Base-by-base conservation (phyloP, 2,329 filamentous ascomycete species). In the Sarocladium kiliense region DNA sequence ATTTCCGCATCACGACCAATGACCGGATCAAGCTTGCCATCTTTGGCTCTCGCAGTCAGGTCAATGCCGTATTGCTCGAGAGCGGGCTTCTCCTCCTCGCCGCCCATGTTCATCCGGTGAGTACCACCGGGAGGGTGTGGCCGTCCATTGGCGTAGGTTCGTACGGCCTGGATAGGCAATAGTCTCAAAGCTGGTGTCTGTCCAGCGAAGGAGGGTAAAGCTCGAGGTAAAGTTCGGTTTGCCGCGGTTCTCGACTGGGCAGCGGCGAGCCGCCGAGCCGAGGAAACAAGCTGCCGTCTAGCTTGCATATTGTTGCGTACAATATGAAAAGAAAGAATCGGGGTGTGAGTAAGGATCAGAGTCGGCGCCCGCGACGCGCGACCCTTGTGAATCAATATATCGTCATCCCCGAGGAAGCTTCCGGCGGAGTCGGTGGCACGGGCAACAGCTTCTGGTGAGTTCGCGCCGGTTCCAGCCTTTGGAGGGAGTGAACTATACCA, bases 1-100 rank as follows among this genome's bases (percentile, higher is more conserved):
- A 97, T 96, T 68, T 97, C 94, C 4, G 83, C 78, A 64, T 97
- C 92, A 68, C 94, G 82, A 19, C 94, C 94, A 65, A 99, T 97
- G 14, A 97, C 93, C 0, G 94, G 94, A 66, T 99, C 94, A 3
- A 99, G 79, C 67, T 96, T 97, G 39, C 94, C 94, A 50, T 88
- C 87, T 68, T 82, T 89, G 19, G 94, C 94, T 64, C 83, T 84
- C 12, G 84, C 88, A 1, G 94, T 97, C 54, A 99, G 77, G 68
- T 99, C 93, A 58, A 97, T 79, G 56, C 94, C 94, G 65, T 86
- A 99, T 69, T 96, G 84, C 70, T 97, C 93, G 53, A 97, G 74
- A 1, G 94, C 92, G 2, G 92, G 78, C 72, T 97, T 96, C 71
- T 97, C 78, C 44, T 81, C 79, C 62, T 81, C 82, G 26, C 77